Base-by-base conservation (phyloP, 2,329 filamentous ascomycete species). In the Talaromyces sp. region DNA sequence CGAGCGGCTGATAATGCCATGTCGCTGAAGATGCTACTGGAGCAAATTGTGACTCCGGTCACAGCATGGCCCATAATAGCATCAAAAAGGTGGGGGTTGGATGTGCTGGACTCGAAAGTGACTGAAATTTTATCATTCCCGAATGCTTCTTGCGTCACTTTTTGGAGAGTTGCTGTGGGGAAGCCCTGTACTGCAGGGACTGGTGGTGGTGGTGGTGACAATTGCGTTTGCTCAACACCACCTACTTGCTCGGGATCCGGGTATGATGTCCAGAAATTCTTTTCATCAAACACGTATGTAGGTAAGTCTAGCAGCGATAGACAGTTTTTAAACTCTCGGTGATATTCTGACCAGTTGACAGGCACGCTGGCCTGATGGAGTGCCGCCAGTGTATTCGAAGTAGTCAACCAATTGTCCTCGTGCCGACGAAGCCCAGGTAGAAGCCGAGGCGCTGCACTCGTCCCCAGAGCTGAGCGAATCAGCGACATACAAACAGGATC, bases 271-370 rank as follows among this genome's bases (percentile, higher is more conserved):
- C 69, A 72, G 58, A 67, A 68, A 43, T 70, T 62, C 41, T 69
- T 69, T 2, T 65, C 29, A 41, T 72, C 65, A 54, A 58, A 72
- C 19, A 46, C 54, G 52, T 72, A 72, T 3, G 61, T 56, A 1
- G 68, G 68, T 0, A 71, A 59, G 7, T 64, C 35, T 9, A 72
- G 31, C 11, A 71, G 43, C 14, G 59, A 21, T 5, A 64, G 64
- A 3, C 56, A 59, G 3, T 56, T 27, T 10, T 61, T 32, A 72
- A 85, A 88, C 62, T 84, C 79, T 60, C 79, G 77, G 72, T 88
- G 84, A 67, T 83, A 88, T 72, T 90, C 88, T 63, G 86, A 82
- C 81, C 88, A 92, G 70, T 88, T 81, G 60, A 91, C 76, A 4
- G 17, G 11, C 6, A 55, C 12, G 1, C 59, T 56, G 5, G 29